Percentiles rank a stretch among this genome's conserved stretches.
Evolutionary conservation across 2,329 filamentous ascomycete genomes (phyloP).

Genomic region (Penicillium brevicompactum): DNA sequence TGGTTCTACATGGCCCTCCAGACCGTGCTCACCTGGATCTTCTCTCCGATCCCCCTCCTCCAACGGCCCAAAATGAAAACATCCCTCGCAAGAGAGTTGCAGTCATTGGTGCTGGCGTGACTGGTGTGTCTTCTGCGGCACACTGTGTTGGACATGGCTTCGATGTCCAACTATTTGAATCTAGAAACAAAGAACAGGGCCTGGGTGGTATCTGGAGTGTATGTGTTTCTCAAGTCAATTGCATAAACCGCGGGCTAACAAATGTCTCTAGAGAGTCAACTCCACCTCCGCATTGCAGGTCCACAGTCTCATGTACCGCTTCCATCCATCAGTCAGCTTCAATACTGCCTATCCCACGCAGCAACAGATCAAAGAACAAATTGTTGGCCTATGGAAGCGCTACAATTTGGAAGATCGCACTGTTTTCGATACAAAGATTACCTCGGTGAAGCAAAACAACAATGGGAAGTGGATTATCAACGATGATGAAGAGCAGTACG

Average conservation of each 20-base stretch:
- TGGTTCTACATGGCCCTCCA: conserved; percentile 36
- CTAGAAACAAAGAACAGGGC: conserved; percentile 61
- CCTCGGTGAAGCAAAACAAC: conserved; percentile 68
- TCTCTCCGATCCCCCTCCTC: conserved; percentile 69
- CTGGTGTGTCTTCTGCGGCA: conserved; percentile 74
- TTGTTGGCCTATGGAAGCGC: conserved; percentile 71
- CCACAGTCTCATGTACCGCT: conserved; percentile 84
- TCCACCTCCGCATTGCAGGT: conserved; percentile 82
- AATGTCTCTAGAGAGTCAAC: conserved; percentile 65
- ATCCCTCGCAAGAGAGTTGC: conserved; percentile 60
- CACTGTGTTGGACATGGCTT: conserved; percentile 87
- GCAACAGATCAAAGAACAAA: conserved; percentile 72
- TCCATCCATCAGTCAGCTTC: conserved; percentile 79
- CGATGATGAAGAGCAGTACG: conserved; percentile 67
- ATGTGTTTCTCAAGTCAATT: conserved; percentile 30
- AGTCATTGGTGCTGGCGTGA: conserved; percentile 72
- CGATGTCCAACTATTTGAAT: conserved; percentile 78
- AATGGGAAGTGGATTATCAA: conserved; percentile 78
- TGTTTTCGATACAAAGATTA: conserved; percentile 69
- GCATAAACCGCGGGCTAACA: too few relatives aligned
- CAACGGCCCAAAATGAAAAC: conserved; percentile 56
- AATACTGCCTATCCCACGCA: conserved; percentile 74
- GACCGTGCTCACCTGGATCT: conserved; percentile 45
- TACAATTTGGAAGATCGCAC: conserved; percentile 74
- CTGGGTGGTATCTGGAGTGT: conserved; percentile 82